Conservation (phyloP, 2,329 filamentous ascomycete species). For the Aureobasidium sp. region DNA sequence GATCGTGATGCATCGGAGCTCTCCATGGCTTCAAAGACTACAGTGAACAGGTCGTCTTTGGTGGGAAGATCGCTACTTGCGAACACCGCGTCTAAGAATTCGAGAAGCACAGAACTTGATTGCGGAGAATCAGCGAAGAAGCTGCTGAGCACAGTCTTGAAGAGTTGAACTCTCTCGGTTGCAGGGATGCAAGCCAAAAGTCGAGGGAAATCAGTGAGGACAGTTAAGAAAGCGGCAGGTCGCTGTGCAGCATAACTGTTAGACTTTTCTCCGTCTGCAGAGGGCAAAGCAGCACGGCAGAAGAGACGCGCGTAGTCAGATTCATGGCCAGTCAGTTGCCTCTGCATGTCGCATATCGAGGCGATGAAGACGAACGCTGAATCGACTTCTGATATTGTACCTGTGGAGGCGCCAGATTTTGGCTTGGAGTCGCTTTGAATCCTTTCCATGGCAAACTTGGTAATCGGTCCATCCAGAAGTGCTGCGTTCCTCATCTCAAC, state of each 20-base stretch:
- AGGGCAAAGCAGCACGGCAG: neutral
- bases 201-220: neutral
- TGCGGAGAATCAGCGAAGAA: neutral
- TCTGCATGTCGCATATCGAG: constrained; percentile 9
- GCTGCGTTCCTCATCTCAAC: neutral
- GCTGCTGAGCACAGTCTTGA: neutral
- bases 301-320: neutral
- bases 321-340: neutral
- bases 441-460: neutral
- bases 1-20: neutral
- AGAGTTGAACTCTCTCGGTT: neutral
- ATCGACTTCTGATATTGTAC: neutral
- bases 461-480: neutral
- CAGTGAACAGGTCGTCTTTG: constrained; percentile 3
- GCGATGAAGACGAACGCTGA: constrained; percentile 11
- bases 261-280: neutral
- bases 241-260: neutral
- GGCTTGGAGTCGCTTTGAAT: neutral
- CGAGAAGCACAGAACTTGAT: neutral
- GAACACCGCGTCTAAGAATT: constrained; percentile 1
- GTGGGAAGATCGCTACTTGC: neutral
- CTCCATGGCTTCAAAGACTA: neutral
- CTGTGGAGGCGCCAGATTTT: neutral
- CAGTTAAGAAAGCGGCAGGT: neutral
- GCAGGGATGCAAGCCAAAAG: neutral